phyloP scores from a whole-genome alignment of 768 basidiomycete genomes.

The Boletus rufocinnamomeus region DNA sequence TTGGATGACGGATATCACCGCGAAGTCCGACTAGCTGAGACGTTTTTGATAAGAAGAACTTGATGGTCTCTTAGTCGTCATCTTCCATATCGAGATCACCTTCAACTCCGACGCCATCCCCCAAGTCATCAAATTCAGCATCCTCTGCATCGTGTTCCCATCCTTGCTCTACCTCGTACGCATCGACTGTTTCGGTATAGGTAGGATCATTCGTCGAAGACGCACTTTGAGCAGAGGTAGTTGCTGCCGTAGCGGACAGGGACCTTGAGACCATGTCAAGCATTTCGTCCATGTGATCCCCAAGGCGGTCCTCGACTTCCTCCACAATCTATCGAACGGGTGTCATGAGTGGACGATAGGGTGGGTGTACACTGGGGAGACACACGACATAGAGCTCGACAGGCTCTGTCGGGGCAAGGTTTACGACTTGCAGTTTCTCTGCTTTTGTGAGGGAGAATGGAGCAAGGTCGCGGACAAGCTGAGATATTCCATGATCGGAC shows the following conservation, averaged over 20 bases:
- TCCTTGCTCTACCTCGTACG: constrained; percentile 28
- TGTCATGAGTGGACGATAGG: background rate
- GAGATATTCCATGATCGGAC: constrained; percentile 60
- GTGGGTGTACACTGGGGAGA: constrained; percentile 11
- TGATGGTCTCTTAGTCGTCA: constrained; percentile 41
- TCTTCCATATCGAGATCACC: constrained; percentile 69
- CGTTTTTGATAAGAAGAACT: background rate
- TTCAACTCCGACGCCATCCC: constrained; percentile 66
- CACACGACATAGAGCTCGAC: constrained; percentile 90
- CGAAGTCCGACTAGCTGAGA: background rate
- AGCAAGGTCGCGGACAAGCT: constrained; percentile 66
- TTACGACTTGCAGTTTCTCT: constrained; percentile 92
- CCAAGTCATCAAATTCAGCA: constrained; percentile 63
- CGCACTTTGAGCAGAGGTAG: background rate
- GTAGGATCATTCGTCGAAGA: background rate
- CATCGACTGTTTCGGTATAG: constrained; percentile 9
- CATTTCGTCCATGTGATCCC: constrained; percentile 67
- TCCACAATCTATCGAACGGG: constrained; percentile 75
- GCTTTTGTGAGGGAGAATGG: constrained; percentile 80
- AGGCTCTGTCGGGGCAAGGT: constrained; percentile 76
- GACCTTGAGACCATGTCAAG: constrained; percentile 56
- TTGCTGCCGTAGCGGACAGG: constrained; percentile 17
- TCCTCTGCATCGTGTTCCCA: constrained; percentile 47
- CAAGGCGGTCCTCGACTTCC: constrained; percentile 83
- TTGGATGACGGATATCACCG: background rate